Evolutionary conservation across 2,329 filamentous ascomycete species (phyloP), one percentile per base, ranked within the genome.

Genomic region (Monosporascus sp.): DNA sequence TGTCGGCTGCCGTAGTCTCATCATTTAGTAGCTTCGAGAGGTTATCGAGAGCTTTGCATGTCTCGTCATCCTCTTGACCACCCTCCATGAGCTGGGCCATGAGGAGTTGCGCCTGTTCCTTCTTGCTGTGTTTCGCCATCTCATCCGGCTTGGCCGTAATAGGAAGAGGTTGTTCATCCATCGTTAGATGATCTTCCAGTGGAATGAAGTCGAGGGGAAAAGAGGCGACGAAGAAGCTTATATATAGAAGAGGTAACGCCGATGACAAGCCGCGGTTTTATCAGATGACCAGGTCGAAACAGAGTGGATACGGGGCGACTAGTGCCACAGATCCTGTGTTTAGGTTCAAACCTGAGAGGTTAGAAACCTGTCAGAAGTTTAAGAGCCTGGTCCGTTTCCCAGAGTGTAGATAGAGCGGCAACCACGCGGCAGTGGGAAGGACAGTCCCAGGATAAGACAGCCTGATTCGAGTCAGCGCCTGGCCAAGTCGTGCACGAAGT

Each of bases 71-170:
- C 62, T 96, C 90, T 63, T 92, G 84, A 51, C 91, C 91, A 45
- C 90, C 91, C 68, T 95, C 90, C 86, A 97, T 95, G 62, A 97
- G 77, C 64, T 89, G 88, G 24, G 92, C 92, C 60, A 97, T 84
- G 61, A 93, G 85, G 53, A 96, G 82, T 64, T 87, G 82, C 52
- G 88, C 87, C 64, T 87, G 77, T 65, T 89, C 86, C 61, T 62
- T 44, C 41, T 48, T 58, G 54, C 54, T 57, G 18, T 65, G 51
- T 53, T 64, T 64, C 46, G 53, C 58, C 57, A 65, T 59, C 45
- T 63, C 59, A 52, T 64, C 60, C n/a, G 60, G 57, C 26, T 65
- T 61, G 31, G 61, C 60, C 49, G 59, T 58, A 40, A 62, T 49
- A n/a, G 57, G 52, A 22, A 62, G 55, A n/a, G 60, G 53, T 7